These are phyloP conservation scores for Suillus clintonianus DNA, from an alignment of 768 basidiomycete genomes.

Conservation along the genomic window DNA sequence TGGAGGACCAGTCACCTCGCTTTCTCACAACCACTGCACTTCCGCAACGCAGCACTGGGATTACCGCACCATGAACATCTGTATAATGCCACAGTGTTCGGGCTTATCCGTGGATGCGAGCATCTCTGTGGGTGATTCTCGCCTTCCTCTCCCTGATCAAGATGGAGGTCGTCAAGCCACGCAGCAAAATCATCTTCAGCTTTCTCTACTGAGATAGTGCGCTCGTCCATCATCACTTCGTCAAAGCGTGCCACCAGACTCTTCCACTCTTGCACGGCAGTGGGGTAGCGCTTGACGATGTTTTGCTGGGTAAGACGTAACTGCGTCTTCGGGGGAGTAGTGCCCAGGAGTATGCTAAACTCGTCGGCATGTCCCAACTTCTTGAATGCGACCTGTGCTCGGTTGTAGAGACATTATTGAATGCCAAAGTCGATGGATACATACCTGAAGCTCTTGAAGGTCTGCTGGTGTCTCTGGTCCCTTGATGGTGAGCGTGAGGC, in stretches of 20 bases:
- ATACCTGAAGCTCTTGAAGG: constrained; percentile 53
- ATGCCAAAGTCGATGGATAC: neutral
- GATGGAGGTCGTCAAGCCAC: constrained; percentile 54
- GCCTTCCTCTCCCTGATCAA: constrained; percentile 40
- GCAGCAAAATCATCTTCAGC: constrained; percentile 57
- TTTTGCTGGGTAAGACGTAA: constrained; percentile 54
- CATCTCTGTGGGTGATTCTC: constrained; percentile 30
- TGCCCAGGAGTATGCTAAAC: constrained; percentile 47
- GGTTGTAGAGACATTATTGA: neutral
- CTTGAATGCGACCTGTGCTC: constrained; percentile 35
- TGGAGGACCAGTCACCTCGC: constrained; percentile 34
- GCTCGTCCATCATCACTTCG: constrained; percentile 25
- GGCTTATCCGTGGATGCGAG: constrained; percentile 47
- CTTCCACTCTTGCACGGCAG: constrained; percentile 50
- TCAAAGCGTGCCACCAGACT: constrained; percentile 40
- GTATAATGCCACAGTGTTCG: constrained; percentile 54
- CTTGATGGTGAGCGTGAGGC: constrained; percentile 52
- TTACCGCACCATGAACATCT: constrained; percentile 67
- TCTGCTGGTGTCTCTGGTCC: constrained; percentile 52
- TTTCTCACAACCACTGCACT: constrained; percentile 47
- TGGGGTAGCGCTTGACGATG: constrained; percentile 47
- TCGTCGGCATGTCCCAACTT: constrained; percentile 56
- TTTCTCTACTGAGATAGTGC: constrained; percentile 37
- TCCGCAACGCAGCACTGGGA: constrained; percentile 57
- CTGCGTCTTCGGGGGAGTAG: constrained; percentile 50